Percentiles rank a stretch among this genome's conserved stretches.
Evolutionary conservation across 768 basidiomycete species (phyloP).

Genomic region (Bullera alba): DNA sequence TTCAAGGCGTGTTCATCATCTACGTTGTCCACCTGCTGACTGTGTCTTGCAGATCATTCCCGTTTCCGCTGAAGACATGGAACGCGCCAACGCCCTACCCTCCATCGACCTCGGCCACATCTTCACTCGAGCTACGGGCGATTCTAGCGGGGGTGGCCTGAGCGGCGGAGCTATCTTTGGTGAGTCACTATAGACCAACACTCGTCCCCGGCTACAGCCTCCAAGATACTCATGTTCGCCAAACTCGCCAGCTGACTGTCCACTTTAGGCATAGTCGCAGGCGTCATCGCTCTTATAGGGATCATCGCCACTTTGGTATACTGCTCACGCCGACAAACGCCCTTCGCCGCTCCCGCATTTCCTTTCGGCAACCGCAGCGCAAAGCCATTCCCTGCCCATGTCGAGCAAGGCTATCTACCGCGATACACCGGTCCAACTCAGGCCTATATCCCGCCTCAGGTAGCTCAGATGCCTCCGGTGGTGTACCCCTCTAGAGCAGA

Average conservation of each 20-base stretch:
- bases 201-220: too few species aligned
- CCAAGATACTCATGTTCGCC: background rate
- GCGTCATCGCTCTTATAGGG: background rate
- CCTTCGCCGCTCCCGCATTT: background rate
- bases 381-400: background rate
- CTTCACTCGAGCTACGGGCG: too few species aligned
- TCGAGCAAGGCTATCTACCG: background rate
- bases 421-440: constrained; percentile 1
- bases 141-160: too few species aligned
- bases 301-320: constrained; percentile 1
- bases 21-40: too few species aligned
- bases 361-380: background rate
- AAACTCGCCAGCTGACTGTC: background rate
- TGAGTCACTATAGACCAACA: too few species aligned
- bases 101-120: too few species aligned
- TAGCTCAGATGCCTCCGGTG: background rate
- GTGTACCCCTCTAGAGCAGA: background rate
- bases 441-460: background rate
- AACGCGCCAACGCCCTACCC: too few species aligned
- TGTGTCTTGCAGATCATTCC: too few species aligned
- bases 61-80: too few species aligned
- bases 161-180: too few species aligned
- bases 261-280: constrained; percentile 4
- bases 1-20: too few species aligned
- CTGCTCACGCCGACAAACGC: background rate